Evolutionary conservation across 1,139 yeast species (phyloP), one percentile per base, ranked within the genome.

Genomic region (Zygoascus hellenicus): DNA sequence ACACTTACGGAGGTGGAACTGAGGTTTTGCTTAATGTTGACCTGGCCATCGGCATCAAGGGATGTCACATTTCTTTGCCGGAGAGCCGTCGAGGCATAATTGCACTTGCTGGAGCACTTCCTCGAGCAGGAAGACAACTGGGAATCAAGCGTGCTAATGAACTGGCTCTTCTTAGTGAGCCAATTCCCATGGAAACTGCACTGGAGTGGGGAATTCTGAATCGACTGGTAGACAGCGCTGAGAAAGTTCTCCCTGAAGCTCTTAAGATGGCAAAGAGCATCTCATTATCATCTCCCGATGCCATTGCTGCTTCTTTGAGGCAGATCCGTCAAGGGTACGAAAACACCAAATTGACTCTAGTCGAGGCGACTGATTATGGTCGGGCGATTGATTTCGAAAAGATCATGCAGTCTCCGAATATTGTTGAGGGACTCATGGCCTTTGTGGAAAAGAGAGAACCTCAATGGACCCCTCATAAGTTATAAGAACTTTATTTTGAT

Each of bases 1-100:
- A 62, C 5, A 52, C 65, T 4, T 59, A 53, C 36, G 67, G 67
- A 14, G 67, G 67, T 5, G 67, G 67, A 14, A 61, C 65, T 36
- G 67, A 63, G 50, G 55, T 61, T 7, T 53, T 61, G 10, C 51
- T 62, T 47, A 63, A 63, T 45, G 62, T 65, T 38, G 67, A 63
- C 43, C 47, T 63, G 42, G 66, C 64, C 2, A 62, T 63, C 9
- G 66, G 65, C 1, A 52, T 54, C 5, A 45, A 51, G 16, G 41
- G 53, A 1, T 65, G 66, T 5, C 55, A 58, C 3, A 51, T 63
- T 34, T 48, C 58, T 1, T 51, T 63, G 19, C 67, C 67, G 6
- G 67, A 63, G 47, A 63, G 59, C 16, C 56, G 63, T n/a, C 51
- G 63, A 5, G 65, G 67, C 9, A 63, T 63, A 22, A 50, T 59